A percentile compares a stretch with the other conserved stretches of the same genome.
Conservation (phyloP, 306 rosid genomes). For the Purshia tridentata region DNA sequence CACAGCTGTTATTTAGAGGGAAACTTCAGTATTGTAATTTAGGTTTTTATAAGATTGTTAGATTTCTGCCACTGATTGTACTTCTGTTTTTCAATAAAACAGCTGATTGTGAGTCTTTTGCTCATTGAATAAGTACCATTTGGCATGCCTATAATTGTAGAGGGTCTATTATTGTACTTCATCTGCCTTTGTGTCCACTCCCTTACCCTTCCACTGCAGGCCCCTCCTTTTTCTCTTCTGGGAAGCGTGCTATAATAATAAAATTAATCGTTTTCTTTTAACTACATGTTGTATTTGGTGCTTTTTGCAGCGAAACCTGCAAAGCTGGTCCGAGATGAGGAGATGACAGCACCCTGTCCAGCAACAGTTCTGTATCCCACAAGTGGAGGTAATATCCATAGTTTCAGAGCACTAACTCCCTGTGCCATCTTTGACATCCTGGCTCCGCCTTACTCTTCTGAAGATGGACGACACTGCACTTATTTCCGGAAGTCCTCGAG, state of each 20-base stretch:
- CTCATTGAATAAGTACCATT: not conserved
- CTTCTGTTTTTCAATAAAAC: not conserved
- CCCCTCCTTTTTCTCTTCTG: not conserved
- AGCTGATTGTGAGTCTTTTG: not conserved
- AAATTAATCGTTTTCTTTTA: not conserved
- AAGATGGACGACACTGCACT: slow-evolving; percentile 78
- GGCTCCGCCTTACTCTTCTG: slow-evolving; percentile 89
- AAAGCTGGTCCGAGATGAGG: slow-evolving; percentile 66
- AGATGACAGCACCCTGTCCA: slow-evolving; percentile 76
- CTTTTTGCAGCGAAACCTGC: slow-evolving; percentile 79
- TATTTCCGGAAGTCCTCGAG: slow-evolving; percentile 72
- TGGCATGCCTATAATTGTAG: not conserved
- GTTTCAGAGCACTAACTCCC: slow-evolving; percentile 82
- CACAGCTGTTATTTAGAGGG: not conserved
- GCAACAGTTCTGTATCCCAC: slow-evolving; percentile 84
- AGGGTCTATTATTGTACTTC: not conserved
- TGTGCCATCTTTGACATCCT: slow-evolving; percentile 93
- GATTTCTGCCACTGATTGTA: slow-evolving; percentile 1
- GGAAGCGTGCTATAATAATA: slow-evolving; percentile 15
- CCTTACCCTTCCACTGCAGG: not conserved
- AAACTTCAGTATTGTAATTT: not conserved
- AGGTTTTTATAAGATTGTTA: not conserved
- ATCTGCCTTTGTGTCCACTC: not conserved
- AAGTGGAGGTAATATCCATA: slow-evolving; percentile 90
- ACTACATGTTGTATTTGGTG: slow-evolving; percentile 29